phyloP scores from a whole-genome alignment of 106 monocot genomes.

The Dendrobium nobile region DNA sequence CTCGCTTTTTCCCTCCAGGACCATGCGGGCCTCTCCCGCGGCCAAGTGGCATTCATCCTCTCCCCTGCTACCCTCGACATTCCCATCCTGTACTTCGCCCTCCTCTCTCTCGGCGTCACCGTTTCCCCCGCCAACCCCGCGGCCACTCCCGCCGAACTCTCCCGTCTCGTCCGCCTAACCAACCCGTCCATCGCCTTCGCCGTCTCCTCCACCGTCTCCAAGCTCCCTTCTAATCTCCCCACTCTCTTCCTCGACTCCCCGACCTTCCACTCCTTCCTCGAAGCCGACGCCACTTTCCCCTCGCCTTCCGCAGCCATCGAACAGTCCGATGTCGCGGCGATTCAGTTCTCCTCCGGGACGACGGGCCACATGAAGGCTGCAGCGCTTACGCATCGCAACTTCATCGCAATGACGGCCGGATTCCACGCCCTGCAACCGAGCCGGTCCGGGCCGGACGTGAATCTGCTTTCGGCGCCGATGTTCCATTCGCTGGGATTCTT shows the following conservation, averaged over 20 bases:
- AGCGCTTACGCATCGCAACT: slow-evolving; percentile 50
- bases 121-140: slow-evolving; percentile 55
- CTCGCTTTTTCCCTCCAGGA: slow-evolving; percentile 22
- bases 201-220: slow-evolving; percentile 23
- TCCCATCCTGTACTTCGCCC: slow-evolving; percentile 51
- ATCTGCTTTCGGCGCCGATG: slow-evolving; percentile 50
- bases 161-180: slow-evolving; percentile 39
- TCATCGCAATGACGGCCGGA: slow-evolving; percentile 47
- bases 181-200: slow-evolving; percentile 32
- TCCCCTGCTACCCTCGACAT: slow-evolving; percentile 31
- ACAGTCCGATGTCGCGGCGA: slow-evolving; percentile 52
- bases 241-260: slow-evolving; percentile 41
- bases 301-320: background rate
- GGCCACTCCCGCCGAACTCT: slow-evolving; percentile 44
- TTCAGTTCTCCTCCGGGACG: slow-evolving; percentile 74
- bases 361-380: slow-evolving; percentile 61
- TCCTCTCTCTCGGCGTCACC: slow-evolving; percentile 50
- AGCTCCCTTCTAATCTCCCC: slow-evolving; percentile 27
- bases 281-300: too few species aligned
- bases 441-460: background rate
- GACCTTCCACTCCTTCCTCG: slow-evolving; percentile 24
- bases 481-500: slow-evolving; percentile 71
- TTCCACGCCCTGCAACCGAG: slow-evolving; percentile 7
- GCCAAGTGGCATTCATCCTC: slow-evolving; percentile 47
- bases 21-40: slow-evolving; percentile 19